phyloP scores from a whole-genome alignment of 2,329 filamentous ascomycete genomes.

The Fusarium sp. region DNA sequence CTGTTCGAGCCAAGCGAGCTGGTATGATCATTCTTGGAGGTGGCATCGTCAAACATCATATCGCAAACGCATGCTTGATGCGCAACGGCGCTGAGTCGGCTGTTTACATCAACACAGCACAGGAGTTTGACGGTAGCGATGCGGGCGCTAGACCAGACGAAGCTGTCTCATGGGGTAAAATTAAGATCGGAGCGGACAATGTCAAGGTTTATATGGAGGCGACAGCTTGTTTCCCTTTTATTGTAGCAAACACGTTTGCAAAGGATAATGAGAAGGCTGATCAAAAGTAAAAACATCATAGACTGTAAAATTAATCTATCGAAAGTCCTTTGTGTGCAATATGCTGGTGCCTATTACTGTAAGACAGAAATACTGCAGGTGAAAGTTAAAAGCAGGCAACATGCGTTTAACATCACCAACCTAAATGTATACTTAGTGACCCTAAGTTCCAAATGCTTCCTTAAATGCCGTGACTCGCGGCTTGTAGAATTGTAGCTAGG shows the following conservation, averaged over 20 bases:
- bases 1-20: constrained; percentile 85
- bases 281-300: constrained; percentile 19
- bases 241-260: constrained; percentile 75
- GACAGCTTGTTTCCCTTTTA: constrained; percentile 73
- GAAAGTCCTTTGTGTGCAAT: neutral
- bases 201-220: constrained; percentile 83
- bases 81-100: constrained; percentile 96
- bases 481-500: neutral
- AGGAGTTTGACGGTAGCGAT: constrained; percentile 98
- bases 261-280: constrained; percentile 56
- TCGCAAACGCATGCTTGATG: constrained; percentile 97
- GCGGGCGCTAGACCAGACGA: constrained; percentile 95
- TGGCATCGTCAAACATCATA: constrained; percentile 97
- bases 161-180: constrained; percentile 98
- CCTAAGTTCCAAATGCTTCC: neutral
- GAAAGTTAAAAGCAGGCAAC: neutral
- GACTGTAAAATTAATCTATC: neutral
- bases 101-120: constrained; percentile 96
- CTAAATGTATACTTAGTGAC: neutral
- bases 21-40: constrained; percentile 97
- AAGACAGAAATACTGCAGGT: neutral
- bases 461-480: neutral
- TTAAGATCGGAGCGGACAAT: constrained; percentile 86
- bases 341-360: neutral
- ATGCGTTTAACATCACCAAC: neutral